phyloP scores from a whole-genome alignment of 2,329 filamentous ascomycete genomes.

The Mycosphaerella arachidis region DNA sequence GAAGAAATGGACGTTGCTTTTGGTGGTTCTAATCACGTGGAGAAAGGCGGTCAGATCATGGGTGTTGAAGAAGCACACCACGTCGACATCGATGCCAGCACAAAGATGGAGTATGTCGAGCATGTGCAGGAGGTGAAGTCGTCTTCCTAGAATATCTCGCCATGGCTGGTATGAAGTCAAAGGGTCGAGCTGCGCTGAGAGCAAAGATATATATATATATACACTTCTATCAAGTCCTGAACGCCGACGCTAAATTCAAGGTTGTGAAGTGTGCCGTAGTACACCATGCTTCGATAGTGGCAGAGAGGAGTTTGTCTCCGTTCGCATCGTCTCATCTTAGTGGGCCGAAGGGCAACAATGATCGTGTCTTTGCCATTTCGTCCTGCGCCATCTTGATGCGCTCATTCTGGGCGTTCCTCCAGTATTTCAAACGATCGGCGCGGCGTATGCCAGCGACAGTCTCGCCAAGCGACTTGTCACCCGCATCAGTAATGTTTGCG shows the following conservation, averaged over 20 bases:
- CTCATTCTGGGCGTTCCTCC: constrained; percentile 26
- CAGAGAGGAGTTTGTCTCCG: not conserved
- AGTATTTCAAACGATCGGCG: constrained; percentile 26
- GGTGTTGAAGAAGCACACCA: constrained; percentile 35
- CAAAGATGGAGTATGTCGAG: constrained; percentile 15
- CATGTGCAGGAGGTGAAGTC: constrained; percentile 12
- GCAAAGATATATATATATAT: not conserved
- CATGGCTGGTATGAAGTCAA: not conserved
- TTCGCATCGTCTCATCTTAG: constrained; percentile 1
- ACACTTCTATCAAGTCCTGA: not conserved
- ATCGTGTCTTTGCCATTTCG: not conserved
- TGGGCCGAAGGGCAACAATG: constrained; percentile 10
- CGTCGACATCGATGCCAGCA: constrained; percentile 14
- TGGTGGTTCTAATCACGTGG: constrained; percentile 53
- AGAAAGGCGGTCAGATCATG: constrained; percentile 49
- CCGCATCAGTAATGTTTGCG: not conserved
- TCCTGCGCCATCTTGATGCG: constrained; percentile 11
- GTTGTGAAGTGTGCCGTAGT: not conserved
- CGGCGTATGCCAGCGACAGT: constrained; percentile 26
- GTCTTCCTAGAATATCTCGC: not conserved
- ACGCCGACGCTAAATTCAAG: constrained; percentile 1
- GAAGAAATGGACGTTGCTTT: constrained; percentile 56
- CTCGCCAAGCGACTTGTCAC: constrained; percentile 22
- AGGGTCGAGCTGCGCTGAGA: not conserved
- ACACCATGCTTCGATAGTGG: not conserved